Evolutionary conservation across 768 basidiomycete genomes (phyloP), one percentile per base, ranked within the genome.

Genomic region (Naganishia friedmannii): DNA sequence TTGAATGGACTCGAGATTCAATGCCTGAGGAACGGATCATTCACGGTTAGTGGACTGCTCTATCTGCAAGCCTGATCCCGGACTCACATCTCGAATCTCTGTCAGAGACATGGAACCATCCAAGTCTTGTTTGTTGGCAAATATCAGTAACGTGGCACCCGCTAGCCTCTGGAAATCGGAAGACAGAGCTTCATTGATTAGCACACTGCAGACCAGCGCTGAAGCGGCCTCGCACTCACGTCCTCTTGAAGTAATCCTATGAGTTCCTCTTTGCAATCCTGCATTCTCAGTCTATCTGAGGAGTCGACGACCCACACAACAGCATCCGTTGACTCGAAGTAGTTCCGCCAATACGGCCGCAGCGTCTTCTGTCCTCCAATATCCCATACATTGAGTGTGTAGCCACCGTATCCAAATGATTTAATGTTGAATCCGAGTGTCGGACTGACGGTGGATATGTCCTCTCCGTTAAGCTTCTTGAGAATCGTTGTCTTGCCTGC

Each of bases 281-380:
- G 82, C 86, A 96, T 91, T 72, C 96, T 86, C 83, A 92, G 85
- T 51, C 90, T 86, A 82, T 98, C 95, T 45, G 90, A 87, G 0
- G 93, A 95, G 83, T 99, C 96, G 51, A 99, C 94, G 21, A 99
- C 95, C 96, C 96, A 99, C 39, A 98, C 93, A 53, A 99, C 85
- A 8, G 91, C 95, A 82, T 98, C 96, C 12, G 96, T 98, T 82
- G 93, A 92, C 82, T 99, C 96, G 75, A 98, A 98, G 83, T 98
- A 98, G 81, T 98, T 99, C 29, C 92, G 85, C 96, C 96, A 99
- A 81, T 98, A 98, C 8, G 96, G 95, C 34, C 96, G 87, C 65
- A 99, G 87, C 0, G 92, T 94, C 69, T 89, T 88, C 81, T 99
- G 96, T 28, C 96, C 95, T 42, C 96, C 96, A 42, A 98, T 93